Conservation (phyloP, 139 green algal species). For the Spirogloea muscicola region DNA sequence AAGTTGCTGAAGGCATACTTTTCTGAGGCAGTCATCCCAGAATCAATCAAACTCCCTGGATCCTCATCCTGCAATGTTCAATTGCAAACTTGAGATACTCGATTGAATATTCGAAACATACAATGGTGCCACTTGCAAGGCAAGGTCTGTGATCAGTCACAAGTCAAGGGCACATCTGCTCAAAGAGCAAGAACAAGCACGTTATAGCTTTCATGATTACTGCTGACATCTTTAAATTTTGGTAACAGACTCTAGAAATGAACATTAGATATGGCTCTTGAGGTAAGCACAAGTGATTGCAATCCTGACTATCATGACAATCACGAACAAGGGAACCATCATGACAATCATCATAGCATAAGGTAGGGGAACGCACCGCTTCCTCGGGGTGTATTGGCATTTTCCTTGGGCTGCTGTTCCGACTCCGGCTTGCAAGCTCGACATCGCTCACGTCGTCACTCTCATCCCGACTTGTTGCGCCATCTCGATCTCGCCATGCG, state of each 20-base stretch:
- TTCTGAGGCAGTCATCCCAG: too few species aligned
- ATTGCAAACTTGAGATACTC: too few species aligned
- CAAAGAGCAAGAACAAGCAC: slow-evolving; percentile 1
- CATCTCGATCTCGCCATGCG: neutral
- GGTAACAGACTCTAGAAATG: too few species aligned
- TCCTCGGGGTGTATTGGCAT: neutral
- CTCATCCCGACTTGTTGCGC: neutral
- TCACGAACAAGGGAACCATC: too few species aligned
- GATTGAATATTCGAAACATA: too few species aligned
- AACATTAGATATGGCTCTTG: too few species aligned
- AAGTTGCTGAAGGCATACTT: slow-evolving; percentile 19
- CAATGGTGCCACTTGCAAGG: too few species aligned
- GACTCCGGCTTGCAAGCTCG: neutral
- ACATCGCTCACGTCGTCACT: neutral
- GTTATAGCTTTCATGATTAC: too few species aligned
- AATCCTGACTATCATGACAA: too few species aligned
- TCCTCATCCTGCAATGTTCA: neutral
- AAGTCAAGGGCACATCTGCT: neutral
- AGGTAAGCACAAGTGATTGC: too few species aligned
- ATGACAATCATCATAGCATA: neutral
- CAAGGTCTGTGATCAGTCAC: neutral
- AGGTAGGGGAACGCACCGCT: neutral
- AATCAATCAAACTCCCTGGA: neutral
- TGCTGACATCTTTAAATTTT: too few species aligned
- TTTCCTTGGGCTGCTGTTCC: neutral